Conservation (phyloP, 2,329 filamentous ascomycete genomes). For the Pyrenochaeta sp. region DNA sequence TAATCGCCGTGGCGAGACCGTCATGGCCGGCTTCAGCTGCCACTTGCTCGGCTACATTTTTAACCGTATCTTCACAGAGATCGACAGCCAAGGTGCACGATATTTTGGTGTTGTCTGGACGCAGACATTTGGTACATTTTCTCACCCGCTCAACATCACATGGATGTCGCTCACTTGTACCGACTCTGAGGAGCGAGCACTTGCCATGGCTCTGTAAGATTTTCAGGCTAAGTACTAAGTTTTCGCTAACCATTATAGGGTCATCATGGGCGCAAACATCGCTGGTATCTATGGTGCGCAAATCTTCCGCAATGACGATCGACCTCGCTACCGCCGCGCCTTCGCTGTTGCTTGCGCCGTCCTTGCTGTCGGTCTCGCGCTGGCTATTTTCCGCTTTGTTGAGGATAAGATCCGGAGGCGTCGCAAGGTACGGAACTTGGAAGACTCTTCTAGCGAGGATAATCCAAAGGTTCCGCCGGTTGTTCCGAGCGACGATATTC, state of each 20-base stretch:
- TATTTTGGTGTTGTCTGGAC: slow-evolving; percentile 67
- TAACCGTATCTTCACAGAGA: slow-evolving; percentile 60
- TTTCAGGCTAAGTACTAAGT: no score
- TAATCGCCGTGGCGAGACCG: slow-evolving; percentile 61
- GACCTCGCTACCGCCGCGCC: slow-evolving; percentile 60
- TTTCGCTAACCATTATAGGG: slow-evolving; percentile 39
- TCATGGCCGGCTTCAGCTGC: slow-evolving; percentile 58
- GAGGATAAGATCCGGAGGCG: slow-evolving; percentile 49
- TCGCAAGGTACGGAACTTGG: slow-evolving; percentile 14
- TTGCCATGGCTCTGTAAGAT: slow-evolving; percentile 65
- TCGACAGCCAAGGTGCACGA: slow-evolving; percentile 49
- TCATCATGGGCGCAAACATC: slow-evolving; percentile 70
- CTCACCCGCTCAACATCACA: slow-evolving; percentile 66
- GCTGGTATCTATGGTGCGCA: slow-evolving; percentile 69
- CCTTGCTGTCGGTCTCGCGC: slow-evolving; percentile 53
- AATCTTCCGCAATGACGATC: slow-evolving; percentile 64
- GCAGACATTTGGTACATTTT: slow-evolving; percentile 63
- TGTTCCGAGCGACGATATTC: slow-evolving; percentile 15
- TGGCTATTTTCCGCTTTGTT: slow-evolving; percentile 55
- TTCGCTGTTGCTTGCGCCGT: slow-evolving; percentile 59
- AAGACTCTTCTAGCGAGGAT: slow-evolving; percentile 15
- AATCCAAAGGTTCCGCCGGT: not conserved
- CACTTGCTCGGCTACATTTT: slow-evolving; percentile 63
- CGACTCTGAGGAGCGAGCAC: slow-evolving; percentile 65
- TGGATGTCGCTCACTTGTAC: slow-evolving; percentile 67